Evolutionary conservation across 106 monocot species (phyloP), one percentile per base, ranked within the genome.

Genomic region (Ottelia alismoides): DNA sequence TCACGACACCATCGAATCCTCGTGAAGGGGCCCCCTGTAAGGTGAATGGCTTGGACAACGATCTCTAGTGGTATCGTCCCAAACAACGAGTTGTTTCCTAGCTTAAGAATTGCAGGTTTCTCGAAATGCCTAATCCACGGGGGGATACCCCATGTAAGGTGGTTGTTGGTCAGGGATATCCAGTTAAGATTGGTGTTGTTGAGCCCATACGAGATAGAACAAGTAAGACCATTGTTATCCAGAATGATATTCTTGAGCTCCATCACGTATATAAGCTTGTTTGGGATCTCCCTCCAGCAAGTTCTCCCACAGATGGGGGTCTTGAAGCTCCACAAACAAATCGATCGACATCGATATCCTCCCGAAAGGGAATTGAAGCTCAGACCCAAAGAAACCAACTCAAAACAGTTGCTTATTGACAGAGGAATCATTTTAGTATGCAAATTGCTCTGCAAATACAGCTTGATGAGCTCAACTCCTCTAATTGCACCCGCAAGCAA

Each of bases 281-380:
- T 22, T 1, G 90, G 84, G 27, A 92, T 86, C 69, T 78, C 71
- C 92, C 11, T 58, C 56, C 11, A 92, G 66, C 1, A 63, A 7
- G 61, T 92, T 92, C 76, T 82, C 72, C 92, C 92, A 85, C 82
- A 92, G 63, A 19, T 85, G 85, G 17, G 84, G 59, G 56, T 90
- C 84, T 6, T 48, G 67, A 31, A 90, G 80, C n/a, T 60, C 22
- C 0, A 58, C 31, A 0, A 90, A 62, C 20, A 51, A 47, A 1
- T 77, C 74, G 16, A 90, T 30, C 16, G 68, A 55, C 17, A 72
- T 22, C 0, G 90, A 84, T 18, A 90, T 74, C 23, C 62, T 28
- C 2, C 90, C 90, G 22, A 44, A 44, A 90, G 65, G 51, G 65
- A 74, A 19, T 90, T 90, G 65, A 81, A 75, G 75, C 90, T 90